Percentiles rank a stretch among this genome's conserved stretches.
Evolutionary conservation across 306 rosid genomes (phyloP).

Genomic region (Psophocarpus tetragonolobus): DNA sequence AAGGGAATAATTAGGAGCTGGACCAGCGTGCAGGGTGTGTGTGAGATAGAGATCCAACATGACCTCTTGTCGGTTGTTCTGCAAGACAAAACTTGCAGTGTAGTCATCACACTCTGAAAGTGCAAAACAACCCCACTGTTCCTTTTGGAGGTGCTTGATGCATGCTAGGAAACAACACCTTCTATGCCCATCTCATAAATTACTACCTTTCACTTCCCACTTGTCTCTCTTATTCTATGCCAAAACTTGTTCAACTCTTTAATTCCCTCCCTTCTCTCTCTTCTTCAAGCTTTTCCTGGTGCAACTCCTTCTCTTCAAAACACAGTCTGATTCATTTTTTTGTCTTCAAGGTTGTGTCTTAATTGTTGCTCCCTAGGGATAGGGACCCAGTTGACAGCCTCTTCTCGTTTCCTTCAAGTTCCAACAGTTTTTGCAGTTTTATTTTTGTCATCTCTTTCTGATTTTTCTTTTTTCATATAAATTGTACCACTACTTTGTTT

Average conservation of each 20-base stretch:
- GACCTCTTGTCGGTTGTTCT: slow-evolving; percentile 74
- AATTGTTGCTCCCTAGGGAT: slow-evolving; percentile 34
- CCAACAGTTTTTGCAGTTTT: not conserved
- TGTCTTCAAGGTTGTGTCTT: slow-evolving; percentile 32
- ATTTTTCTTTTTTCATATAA: not conserved
- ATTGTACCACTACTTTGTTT: not conserved
- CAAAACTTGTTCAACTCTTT: not conserved
- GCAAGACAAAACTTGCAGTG: slow-evolving; percentile 36
- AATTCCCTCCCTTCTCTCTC: not conserved
- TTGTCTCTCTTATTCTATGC: slow-evolving; percentile 29
- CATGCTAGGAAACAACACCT: slow-evolving; percentile 67
- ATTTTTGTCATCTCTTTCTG: not conserved
- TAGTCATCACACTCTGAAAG: slow-evolving; percentile 35
- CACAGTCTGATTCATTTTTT: too few relatives aligned
- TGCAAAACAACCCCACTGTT: slow-evolving; percentile 38
- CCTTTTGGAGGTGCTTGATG: slow-evolving; percentile 42
- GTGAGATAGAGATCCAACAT: slow-evolving; percentile 63
- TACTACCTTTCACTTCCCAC: not conserved
- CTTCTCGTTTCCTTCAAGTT: slow-evolving; percentile 17
- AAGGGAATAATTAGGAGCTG: slow-evolving; percentile 61
- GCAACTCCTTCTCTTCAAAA: slow-evolving; percentile 42
- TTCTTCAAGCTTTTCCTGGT: slow-evolving; percentile 9
- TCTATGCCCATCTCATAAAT: not conserved
- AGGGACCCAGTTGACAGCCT: slow-evolving; percentile 45
- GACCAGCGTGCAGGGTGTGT: slow-evolving; percentile 64